Evolutionary conservation across 2,329 filamentous ascomycete genomes (phyloP).

Genomic region (Aspergillus neoniger): DNA sequence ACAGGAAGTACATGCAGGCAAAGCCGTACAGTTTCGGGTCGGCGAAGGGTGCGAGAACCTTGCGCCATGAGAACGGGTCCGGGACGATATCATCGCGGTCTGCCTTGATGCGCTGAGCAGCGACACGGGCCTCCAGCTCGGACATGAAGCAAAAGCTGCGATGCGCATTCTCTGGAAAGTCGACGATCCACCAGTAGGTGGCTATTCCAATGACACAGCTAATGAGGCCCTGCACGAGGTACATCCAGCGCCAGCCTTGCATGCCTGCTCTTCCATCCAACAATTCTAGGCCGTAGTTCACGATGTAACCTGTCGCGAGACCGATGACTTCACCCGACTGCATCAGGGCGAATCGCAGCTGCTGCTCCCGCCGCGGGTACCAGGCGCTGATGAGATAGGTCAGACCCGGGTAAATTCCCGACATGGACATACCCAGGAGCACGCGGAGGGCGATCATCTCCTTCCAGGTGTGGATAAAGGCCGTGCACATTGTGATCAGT

Average conservation of each 20-base stretch:
- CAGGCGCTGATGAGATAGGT: conserved; percentile 55
- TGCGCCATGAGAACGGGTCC: conserved; percentile 58
- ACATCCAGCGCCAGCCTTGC: conserved; percentile 70
- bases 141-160: conserved; percentile 61
- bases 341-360: conserved; percentile 65
- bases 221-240: conserved; percentile 65
- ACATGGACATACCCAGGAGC: conserved; percentile 65
- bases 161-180: conserved; percentile 65
- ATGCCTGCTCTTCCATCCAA: conserved; percentile 59
- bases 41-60: conserved; percentile 58
- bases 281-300: conserved; percentile 70
- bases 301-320: conserved; percentile 65
- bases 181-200: conserved; percentile 71
- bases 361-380: conserved; percentile 67
- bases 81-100: conserved; percentile 63
- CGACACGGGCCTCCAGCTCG: conserved; percentile 57
- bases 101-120: conserved; percentile 58
- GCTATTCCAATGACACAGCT: conserved; percentile 59
- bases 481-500: conserved; percentile 67
- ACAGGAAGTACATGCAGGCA: conserved; percentile 64
- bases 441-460: conserved; percentile 70
- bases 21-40: conserved; percentile 68
- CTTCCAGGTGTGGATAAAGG: conserved; percentile 67
- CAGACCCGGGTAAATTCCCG: conserved; percentile 48
- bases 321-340: conserved; percentile 66